Evolutionary conservation across 352 stramenopile genomes (phyloP).

Genomic region (Albugo laibachii): DNA sequence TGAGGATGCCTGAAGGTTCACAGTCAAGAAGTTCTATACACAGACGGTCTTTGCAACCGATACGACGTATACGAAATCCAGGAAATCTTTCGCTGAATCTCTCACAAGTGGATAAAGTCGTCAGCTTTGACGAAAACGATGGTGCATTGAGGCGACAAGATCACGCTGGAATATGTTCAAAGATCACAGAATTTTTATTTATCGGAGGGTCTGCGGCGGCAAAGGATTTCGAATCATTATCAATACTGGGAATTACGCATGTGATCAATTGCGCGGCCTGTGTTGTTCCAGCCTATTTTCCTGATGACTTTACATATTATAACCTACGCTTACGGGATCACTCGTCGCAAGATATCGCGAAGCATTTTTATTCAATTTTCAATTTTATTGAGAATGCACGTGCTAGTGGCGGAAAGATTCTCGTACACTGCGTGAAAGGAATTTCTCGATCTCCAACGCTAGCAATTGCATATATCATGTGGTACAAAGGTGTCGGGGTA

Average conservation of each 20-base stretch:
- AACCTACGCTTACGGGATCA: conserved; percentile 79
- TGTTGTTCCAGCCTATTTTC: conserved; percentile 52
- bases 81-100: conserved; percentile 68
- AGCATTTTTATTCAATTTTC: conserved; percentile 77
- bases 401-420: conserved; percentile 41
- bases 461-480: conserved; percentile 80
- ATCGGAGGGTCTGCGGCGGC: conserved; percentile 64
- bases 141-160: conserved; percentile 16
- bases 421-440: conserved; percentile 76
- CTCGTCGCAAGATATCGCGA: conserved; percentile 64
- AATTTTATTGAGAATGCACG: conserved; percentile 75
- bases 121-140: conserved; percentile 10
- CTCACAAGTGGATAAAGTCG: conserved; percentile 39
- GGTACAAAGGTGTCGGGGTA: conserved; percentile 63
- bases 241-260: conserved; percentile 64
- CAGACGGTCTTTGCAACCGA: conserved; percentile 23
- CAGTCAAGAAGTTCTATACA: conserved; percentile 4
- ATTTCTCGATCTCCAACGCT: conserved; percentile 77
- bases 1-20: neutral
- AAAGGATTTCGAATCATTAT: conserved; percentile 51
- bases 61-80: conserved; percentile 44
- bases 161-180: conserved; percentile 48
- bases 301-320: conserved; percentile 66
- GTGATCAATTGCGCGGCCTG: conserved; percentile 77
- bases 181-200: conserved; percentile 74